These are phyloP conservation scores for Agroathelia rolfsii DNA, from an alignment of 1,284 basidiomycete species.

Conservation along the genomic window DNA sequence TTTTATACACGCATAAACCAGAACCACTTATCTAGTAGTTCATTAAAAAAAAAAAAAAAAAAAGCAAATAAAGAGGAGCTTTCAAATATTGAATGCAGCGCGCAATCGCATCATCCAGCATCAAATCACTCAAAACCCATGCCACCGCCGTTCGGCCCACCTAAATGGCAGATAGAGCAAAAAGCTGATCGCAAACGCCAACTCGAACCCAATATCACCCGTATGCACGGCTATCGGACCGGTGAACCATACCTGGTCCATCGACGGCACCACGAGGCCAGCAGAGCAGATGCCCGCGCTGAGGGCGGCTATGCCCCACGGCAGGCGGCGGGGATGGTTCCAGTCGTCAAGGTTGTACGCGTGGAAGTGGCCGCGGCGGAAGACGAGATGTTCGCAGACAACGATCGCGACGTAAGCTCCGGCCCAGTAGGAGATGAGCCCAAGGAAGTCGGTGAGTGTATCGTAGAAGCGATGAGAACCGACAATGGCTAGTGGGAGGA, in stretches of 20 bases:
- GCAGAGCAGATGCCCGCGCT: slow-evolving; percentile 39
- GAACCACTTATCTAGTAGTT: too few relatives aligned
- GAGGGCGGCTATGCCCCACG: slow-evolving; percentile 55
- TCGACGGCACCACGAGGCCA: slow-evolving; percentile 56
- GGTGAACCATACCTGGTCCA: slow-evolving; percentile 64
- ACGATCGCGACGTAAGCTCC: slow-evolving; percentile 49
- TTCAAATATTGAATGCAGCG: too few relatives aligned
- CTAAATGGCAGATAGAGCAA: slow-evolving; percentile 53
- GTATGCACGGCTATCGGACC: slow-evolving; percentile 62
- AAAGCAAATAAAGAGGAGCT: too few relatives aligned
- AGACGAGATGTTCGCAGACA: slow-evolving; percentile 53
- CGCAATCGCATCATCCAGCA: too few relatives aligned
- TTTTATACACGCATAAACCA: too few relatives aligned
- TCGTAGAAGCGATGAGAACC: slow-evolving; percentile 60
- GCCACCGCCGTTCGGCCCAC: too few relatives aligned
- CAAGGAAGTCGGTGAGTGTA: slow-evolving; percentile 58
- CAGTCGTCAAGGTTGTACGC: slow-evolving; percentile 41
- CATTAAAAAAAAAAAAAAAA: too few relatives aligned
- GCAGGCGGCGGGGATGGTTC: slow-evolving; percentile 37
- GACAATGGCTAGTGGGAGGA: slow-evolving; percentile 53
- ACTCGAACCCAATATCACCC: slow-evolving; percentile 73
- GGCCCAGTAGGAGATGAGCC: slow-evolving; percentile 69
- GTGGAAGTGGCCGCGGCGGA: slow-evolving; percentile 40
- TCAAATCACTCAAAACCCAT: too few relatives aligned
- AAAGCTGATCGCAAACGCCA: slow-evolving; percentile 46